These are phyloP conservation scores for Nitzschia palea DNA, from an alignment of 108 stramenopile genomes.

Conservation along the genomic window DNA sequence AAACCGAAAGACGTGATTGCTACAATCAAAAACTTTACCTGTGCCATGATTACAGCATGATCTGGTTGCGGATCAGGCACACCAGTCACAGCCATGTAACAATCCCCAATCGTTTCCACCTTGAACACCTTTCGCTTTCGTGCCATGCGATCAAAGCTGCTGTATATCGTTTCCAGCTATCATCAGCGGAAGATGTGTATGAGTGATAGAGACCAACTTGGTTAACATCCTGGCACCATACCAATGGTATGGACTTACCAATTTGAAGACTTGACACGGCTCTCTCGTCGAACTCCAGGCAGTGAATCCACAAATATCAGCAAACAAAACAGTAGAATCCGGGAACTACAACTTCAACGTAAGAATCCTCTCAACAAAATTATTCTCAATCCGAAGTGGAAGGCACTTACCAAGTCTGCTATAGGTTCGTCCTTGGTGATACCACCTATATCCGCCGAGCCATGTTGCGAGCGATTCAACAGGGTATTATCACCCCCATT, in stretches of 20 bases:
- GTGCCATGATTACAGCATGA: conserved; percentile 18
- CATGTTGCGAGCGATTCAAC: neutral
- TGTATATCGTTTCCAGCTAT: conserved; percentile 15
- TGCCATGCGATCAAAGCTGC: conserved; percentile 6
- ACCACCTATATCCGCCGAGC: neutral
- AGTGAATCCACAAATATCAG: conserved; percentile 12
- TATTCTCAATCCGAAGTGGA: too few species aligned
- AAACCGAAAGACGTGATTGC: too few species aligned
- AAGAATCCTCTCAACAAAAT: too few species aligned
- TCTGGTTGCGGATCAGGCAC: conserved; percentile 13
- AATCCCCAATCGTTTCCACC: conserved; percentile 17
- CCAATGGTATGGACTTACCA: too few species aligned
- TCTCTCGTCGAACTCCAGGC: conserved; percentile 14
- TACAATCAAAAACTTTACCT: neutral
- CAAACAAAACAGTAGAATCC: conserved; percentile 15
- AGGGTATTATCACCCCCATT: neutral
- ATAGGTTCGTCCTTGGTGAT: conserved; percentile 10
- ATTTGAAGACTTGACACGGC: conserved; percentile 12
- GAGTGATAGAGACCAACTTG: too few species aligned
- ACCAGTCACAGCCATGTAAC: conserved; percentile 8
- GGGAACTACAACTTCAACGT: too few species aligned
- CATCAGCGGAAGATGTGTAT: too few species aligned
- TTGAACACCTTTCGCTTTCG: conserved; percentile 11
- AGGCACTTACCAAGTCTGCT: conserved; percentile 10
- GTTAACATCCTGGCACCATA: too few species aligned